These are phyloP conservation scores for Suhomyces chickasaworum DNA, from an alignment of 1,139 yeast genomes.

Conservation along the genomic window DNA sequence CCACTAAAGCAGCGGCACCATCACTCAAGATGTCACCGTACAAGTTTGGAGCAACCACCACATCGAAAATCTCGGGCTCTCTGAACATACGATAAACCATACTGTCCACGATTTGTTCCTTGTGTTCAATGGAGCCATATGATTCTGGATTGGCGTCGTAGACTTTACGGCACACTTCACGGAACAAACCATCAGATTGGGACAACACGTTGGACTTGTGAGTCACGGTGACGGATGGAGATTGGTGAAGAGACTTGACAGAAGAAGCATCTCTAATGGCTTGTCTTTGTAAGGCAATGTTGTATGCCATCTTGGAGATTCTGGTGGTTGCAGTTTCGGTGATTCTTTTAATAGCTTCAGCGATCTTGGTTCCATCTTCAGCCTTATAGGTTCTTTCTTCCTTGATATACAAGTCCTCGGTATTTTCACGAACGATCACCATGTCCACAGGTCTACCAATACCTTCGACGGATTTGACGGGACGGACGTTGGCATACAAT, in stretches of 20 bases:
- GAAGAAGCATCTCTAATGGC: conserved; percentile 65
- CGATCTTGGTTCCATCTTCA: conserved; percentile 77
- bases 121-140: conserved; percentile 62
- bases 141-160: conserved; percentile 65
- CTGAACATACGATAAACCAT: conserved; percentile 99
- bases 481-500: conserved; percentile 94
- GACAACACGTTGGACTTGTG: conserved; percentile 96
- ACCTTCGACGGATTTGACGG: conserved; percentile 90
- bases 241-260: conserved; percentile 43
- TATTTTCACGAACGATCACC: conserved; percentile 97
- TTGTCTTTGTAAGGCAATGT: conserved; percentile 90
- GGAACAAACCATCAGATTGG: conserved; percentile 91
- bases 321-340: conserved; percentile 81
- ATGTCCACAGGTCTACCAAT: conserved; percentile 87
- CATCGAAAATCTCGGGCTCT: conserved; percentile 96
- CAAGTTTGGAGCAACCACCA: conserved; percentile 96
- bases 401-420: conserved; percentile 94
- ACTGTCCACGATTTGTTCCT: conserved; percentile 97
- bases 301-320: conserved; percentile 89
- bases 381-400: conserved; percentile 77
- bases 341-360: conserved; percentile 97
- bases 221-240: conserved; percentile 83
- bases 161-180: conserved; percentile 82
- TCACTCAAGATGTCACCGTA: conserved; percentile 97
- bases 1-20: conserved; percentile 99